Evolutionary conservation across 2,329 filamentous ascomycete genomes (phyloP), one percentile per base, ranked within the genome.

Genomic region (Emmonsiellopsis sp.): DNA sequence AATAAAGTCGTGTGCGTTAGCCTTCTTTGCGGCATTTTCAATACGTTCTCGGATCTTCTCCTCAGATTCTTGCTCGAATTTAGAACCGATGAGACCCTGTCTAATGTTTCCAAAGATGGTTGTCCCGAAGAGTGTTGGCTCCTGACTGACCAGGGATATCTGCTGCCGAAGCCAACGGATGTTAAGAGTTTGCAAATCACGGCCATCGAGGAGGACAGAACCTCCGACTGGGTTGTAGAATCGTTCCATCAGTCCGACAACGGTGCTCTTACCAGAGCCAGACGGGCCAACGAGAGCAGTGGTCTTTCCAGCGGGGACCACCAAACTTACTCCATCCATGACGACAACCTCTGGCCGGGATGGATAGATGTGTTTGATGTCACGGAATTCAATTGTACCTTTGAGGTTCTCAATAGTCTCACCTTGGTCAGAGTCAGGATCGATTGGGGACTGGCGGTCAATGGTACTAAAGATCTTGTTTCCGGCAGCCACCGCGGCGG

Each of bases 1-100:
- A 59, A 98, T 85, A 66, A 98, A 98, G 59, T 95, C 90, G 66
- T 97, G 91, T 1, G 92, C 92, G 61, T 97, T 96, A 11, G 93
- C 87, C 78, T 87, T 94, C 68, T 83, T 87, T 7, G 93, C 88
- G 13, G 93, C 93, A 42, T 88, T 80, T 49, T 87, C 78, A 40
- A 97, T 81, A 14, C 92, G 77, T 53, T 86, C 81, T 51, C 72
- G 79, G 54, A 88, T 82, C 63, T 81, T 81, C 49, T 91, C 85
- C 36, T 84, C 80, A 2, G 77, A 73, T 44, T 82, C 83, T 48
- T 82, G 61, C 67, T 95, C 89, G 58, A 84, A 82, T 53, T 80
- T 75, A 1, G 91, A 94, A 47, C 93, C 93, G 57, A 95, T 89
- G 11, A 97, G 76, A 53, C 93, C 93, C 61, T 95, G 84, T n/a